Conservation (phyloP, 768 basidiomycete genomes). For the Mycena pura region DNA sequence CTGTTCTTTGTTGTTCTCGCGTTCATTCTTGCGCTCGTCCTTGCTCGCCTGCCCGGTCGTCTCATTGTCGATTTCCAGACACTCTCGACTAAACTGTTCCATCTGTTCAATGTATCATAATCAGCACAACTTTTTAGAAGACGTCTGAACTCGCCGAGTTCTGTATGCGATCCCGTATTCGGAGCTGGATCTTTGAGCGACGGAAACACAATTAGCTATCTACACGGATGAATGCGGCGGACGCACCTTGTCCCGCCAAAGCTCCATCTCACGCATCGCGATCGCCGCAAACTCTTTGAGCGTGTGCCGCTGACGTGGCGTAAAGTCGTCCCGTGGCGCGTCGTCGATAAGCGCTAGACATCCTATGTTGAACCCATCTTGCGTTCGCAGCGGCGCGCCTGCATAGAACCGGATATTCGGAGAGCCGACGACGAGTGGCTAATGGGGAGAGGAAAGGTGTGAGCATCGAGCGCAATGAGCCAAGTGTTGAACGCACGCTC, state of each 20-base stretch:
- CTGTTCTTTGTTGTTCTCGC: conserved; percentile 5
- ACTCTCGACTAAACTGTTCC: conserved; percentile 96
- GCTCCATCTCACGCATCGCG: conserved; percentile 93
- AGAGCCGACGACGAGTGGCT: conserved; percentile 75
- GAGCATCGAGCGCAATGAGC: too few species aligned
- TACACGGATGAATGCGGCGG: too few species aligned
- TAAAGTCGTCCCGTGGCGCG: conserved; percentile 81
- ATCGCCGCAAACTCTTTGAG: conserved; percentile 96
- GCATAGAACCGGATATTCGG: conserved; percentile 89
- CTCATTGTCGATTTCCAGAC: conserved; percentile 85
- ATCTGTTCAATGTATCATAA: conserved; percentile 54
- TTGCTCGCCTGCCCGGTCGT: conserved; percentile 33
- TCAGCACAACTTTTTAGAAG: background rate
- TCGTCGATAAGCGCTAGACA: conserved; percentile 88
- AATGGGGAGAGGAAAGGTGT: background rate
- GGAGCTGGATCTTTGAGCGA: conserved; percentile 84
- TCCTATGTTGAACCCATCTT: conserved; percentile 91
- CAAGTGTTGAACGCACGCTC: conserved; percentile 81
- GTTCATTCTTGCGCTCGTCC: conserved; percentile 41
- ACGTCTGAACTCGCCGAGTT: conserved; percentile 64
- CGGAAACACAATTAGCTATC: background rate
- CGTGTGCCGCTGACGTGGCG: conserved; percentile 87
- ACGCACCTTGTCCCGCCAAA: conserved; percentile 90
- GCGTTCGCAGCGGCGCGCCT: conserved; percentile 86
- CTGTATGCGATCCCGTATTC: conserved; percentile 91